These are phyloP conservation scores for Erucastrum elatum DNA, from an alignment of 345 rosid genomes.

Conservation along the genomic window DNA sequence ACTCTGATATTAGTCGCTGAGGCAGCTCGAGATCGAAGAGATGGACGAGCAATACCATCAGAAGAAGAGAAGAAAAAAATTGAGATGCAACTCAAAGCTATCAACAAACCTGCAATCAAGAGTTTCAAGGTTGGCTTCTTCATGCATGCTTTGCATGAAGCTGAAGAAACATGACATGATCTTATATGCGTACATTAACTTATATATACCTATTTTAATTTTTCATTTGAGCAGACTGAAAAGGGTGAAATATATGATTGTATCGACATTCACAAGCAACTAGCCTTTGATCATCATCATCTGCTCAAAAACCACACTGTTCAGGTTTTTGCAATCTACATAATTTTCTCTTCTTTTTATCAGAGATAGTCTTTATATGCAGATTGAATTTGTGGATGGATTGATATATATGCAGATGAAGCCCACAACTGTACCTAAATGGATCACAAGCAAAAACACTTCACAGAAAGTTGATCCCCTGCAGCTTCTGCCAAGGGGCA, in stretches of 20 bases:
- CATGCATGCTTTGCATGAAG: neutral
- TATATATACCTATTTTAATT: neutral
- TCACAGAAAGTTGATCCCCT: slow-evolving; percentile 4
- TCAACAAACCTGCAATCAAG: slow-evolving; percentile 40
- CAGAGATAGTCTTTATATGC: neutral
- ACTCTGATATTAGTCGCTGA: neutral
- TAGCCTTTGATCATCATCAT: slow-evolving; percentile 42
- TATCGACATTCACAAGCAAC: slow-evolving; percentile 42
- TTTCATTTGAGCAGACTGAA: slow-evolving; percentile 23
- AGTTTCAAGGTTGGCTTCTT: slow-evolving; percentile 33
- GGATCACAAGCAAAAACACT: slow-evolving; percentile 8
- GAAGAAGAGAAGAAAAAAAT: slow-evolving; percentile 32
- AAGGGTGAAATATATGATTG: slow-evolving; percentile 41
- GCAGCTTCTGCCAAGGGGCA: neutral
- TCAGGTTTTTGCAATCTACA: slow-evolving; percentile 26
- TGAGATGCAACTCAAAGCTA: slow-evolving; percentile 35
- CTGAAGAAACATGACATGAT: neutral
- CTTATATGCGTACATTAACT: neutral
- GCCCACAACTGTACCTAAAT: slow-evolving; percentile 20
- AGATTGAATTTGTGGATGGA: neutral
- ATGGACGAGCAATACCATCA: neutral
- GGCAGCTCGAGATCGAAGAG: neutral
- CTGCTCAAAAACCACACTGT: slow-evolving; percentile 29
- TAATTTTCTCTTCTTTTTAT: neutral
- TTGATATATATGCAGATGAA: slow-evolving; percentile 10